Evolutionary conservation across 768 basidiomycete genomes (phyloP), one percentile per base, ranked within the genome.

Genomic region (Tephrocybe rancida): DNA sequence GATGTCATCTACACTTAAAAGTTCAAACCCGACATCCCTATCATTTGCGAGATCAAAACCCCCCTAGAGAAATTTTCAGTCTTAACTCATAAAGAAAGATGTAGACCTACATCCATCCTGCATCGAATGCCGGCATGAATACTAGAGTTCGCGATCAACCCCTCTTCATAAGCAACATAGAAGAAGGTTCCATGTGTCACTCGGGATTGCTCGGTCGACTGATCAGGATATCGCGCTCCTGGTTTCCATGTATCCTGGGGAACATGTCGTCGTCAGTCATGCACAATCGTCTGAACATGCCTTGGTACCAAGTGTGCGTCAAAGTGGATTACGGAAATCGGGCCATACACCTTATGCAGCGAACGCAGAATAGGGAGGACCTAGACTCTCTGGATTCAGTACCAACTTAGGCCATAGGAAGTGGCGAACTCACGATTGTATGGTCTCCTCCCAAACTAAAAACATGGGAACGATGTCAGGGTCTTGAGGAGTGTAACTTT

Each of bases 181-280:
- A 95, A 95, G 74, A 92, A 95, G 1, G 88, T 89, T 50, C 92
- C 93, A 61, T 95, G 93, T 0, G 85, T 94, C 35, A 92, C 74
- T 54, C 76, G 84, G 44, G 83, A 86, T 67, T 85, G 86, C 35
- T 77, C 80, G 19, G 81, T 81, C 16, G 65, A 80, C 35, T 81
- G 79, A 54, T 87, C 85, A 29, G 57, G 80, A 69, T 78, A 95
- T 30, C 64, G 68, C 3, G 39, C 50, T 43, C 44, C 55, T 27
- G 63, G 63, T 50, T 65, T 51, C 83, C 85, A 88, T 6, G 90
- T 90, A 63, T 76, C 91, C 89, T 69, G 73, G 73, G 57, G 30
- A 3, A 24, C 38, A 27, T 46, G n/a, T n/a, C 29, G 5, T 30
- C 5, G 29, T 30, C 29, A 30, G 29, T 6, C 29, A 13, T 5